Evolutionary conservation across 2,329 filamentous ascomycete genomes (phyloP), one percentile per base, ranked within the genome.

Genomic region (Ceratocystis albifundus): DNA sequence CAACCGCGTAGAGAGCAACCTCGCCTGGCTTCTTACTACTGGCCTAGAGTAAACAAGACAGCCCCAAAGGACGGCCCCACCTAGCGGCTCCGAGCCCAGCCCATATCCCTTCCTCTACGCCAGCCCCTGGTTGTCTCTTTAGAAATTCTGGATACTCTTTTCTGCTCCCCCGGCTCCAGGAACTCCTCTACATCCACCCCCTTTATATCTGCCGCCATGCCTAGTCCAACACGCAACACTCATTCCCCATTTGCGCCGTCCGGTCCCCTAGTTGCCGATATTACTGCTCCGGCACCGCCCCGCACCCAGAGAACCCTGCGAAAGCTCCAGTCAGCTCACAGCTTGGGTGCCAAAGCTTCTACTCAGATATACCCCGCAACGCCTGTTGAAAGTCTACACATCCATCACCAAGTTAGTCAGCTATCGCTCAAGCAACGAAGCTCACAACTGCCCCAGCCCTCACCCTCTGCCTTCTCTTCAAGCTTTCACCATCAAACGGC

Each of bases 321-420:
- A 70, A 87, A 87, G 73, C 83, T 90, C 36, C 87, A 90, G 75
- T 91, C 88, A 41, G 88, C 89, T 63, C 88, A 90, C 77, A 79
- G 82, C 75, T 76, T 90, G 65, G 84, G 84, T 73, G 73, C 87
- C 69, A 81, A 82, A 71, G 77, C 78, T 66, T 72, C 77, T 65
- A 76, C 74, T 69, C 77, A 78, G 67, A 78, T 82, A 28, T 83
- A 83, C 45, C 53, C 64, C 3, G 17, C 46, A 17, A 45, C 64
- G 8, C 20, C 50, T 3, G 45, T 64, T 10, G 66, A 67, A 10
- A 32, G 64, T 0, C 77, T 87, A 69, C 84, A 86, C 71, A 81
- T 85, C 25, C 30, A 72, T 67, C 71, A 72, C 46, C 67, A 71
- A 45, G 71, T 74, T 69, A 71, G 69, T 6, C 70, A 73, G 22